A percentile compares a stretch with the other conserved stretches of the same genome.
phyloP scores from a whole-genome alignment of 2,329 filamentous ascomycete genomes.

The Neurospora sp. region DNA sequence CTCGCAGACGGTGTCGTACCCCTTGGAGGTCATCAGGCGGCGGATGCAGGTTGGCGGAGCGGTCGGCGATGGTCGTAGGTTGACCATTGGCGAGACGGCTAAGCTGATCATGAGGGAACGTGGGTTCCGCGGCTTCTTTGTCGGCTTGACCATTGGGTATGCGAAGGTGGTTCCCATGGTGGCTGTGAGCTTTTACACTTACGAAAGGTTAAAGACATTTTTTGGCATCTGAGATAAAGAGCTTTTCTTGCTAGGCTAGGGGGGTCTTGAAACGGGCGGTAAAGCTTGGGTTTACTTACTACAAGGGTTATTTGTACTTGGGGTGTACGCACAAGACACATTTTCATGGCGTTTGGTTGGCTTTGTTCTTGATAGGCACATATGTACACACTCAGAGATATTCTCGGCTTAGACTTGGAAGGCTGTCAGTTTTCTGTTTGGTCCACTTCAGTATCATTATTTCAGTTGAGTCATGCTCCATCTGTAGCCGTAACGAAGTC shows the following conservation, averaged over 20 bases:
- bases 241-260: neutral
- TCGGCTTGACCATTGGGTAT: constrained; percentile 90
- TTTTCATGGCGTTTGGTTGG: neutral
- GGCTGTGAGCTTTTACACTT: constrained; percentile 59
- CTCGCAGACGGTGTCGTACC: constrained; percentile 87
- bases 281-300: neutral
- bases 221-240: constrained; percentile 48
- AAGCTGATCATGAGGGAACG: constrained; percentile 63
- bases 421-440: neutral
- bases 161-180: constrained; percentile 87
- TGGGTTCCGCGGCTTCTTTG: constrained; percentile 76
- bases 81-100: constrained; percentile 72
- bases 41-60: constrained; percentile 96
- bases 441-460: neutral
- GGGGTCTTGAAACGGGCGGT: neutral
- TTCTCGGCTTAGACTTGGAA: neutral
- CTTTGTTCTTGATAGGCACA: neutral
- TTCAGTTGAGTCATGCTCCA: neutral
- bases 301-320: neutral
- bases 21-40: constrained; percentile 81
- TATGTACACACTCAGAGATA: neutral
- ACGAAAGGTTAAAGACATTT: constrained; percentile 51
- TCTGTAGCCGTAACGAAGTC: neutral
- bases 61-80: constrained; percentile 75
- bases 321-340: neutral